Conservation (phyloP, 352 stramenopile genomes). For the Globisporangium solare region DNA sequence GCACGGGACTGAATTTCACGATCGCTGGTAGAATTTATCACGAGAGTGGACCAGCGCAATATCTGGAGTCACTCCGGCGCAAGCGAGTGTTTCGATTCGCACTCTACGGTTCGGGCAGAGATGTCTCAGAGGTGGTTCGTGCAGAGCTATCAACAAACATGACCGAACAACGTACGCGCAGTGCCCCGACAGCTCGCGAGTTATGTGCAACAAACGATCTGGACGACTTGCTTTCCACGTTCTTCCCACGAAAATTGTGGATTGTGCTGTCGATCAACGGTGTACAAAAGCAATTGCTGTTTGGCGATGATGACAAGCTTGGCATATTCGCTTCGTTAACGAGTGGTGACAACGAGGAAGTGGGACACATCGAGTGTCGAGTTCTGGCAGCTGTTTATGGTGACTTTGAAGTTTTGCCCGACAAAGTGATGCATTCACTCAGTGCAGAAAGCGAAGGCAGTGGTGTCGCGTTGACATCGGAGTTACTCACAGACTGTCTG, state of each 20-base stretch:
- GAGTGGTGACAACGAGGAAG: background rate
- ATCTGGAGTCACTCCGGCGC: conserved; percentile 20
- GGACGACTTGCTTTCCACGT: conserved; percentile 14
- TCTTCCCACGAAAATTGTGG: conserved; percentile 19
- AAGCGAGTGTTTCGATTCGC: conserved; percentile 22
- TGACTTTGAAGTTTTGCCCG: conserved; percentile 35
- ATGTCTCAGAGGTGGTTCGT: conserved; percentile 28
- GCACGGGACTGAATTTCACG: conserved; percentile 67
- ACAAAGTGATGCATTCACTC: conserved; percentile 23
- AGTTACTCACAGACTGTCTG: conserved; percentile 26
- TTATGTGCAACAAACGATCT: conserved; percentile 10
- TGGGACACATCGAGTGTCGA: background rate
- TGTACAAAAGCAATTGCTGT: conserved; percentile 16
- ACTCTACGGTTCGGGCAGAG: conserved; percentile 37
- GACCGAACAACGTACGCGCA: background rate
- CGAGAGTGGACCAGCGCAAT: conserved; percentile 22
- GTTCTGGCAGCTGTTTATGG: conserved; percentile 45
- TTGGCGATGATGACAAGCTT: conserved; percentile 28
- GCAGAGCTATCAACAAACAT: conserved; percentile 10
- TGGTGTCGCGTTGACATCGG: conserved; percentile 14
- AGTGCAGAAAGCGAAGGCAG: conserved; percentile 9
- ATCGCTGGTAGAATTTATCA: conserved; percentile 67
- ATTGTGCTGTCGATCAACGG: conserved; percentile 19
- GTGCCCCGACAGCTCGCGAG: conserved; percentile 8
- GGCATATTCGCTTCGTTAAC: conserved; percentile 7